Evolutionary conservation across 257 asterid genomes (phyloP), one percentile per base, ranked within the genome.

Genomic region (Solanum piurae): DNA sequence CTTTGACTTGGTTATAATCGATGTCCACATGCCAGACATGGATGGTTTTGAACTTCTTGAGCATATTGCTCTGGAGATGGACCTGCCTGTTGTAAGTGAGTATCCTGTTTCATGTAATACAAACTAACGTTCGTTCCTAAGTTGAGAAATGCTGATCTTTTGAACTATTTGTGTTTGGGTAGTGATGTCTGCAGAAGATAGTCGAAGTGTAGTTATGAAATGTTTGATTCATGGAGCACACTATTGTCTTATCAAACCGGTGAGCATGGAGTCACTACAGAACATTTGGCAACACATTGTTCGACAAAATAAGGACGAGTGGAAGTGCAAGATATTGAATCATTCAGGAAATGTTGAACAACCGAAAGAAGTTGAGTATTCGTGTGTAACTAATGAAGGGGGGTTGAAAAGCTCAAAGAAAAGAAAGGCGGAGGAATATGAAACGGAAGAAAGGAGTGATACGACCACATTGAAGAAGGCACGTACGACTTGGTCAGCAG

Each of bases 141-240:
- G 58, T 40, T 38, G n/a, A 75, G 55, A 75, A 75, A 37, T 38
- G 34, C 83, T 37, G 33, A 23, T 12, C 7, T 66, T 75, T 3
- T 75, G 33, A 11, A 23, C 55, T 23, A 38, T 74, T 77, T 85
- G 60, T 86, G 74, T 23, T 90, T 86, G 68, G 4, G 36, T 69
- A 97, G 99, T 97, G 99, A 97, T 97, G 99, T 97, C 99, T 0
- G 98, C 95, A 9, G 99, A 97, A 49, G 99, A 97, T 76, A 92
- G 98, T 91, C 93, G 91, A 86, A 85, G 87, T 36, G 99, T 96
- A 3, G 98, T 95, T 86, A 94, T 97, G 99, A 97, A 96, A 91
- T 98, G 98, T 5, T 94, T 97, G 7, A 94, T 96, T 9, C 99
- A 96, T 7, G 99, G 99, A 3, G 99, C 99, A 6, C 94, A 95